Percentiles rank a stretch among this genome's conserved stretches.
These are phyloP conservation scores for Cryptosporidium sp. DNA, from an alignment of 169 alveolate genomes.

Conservation along the genomic window DNA sequence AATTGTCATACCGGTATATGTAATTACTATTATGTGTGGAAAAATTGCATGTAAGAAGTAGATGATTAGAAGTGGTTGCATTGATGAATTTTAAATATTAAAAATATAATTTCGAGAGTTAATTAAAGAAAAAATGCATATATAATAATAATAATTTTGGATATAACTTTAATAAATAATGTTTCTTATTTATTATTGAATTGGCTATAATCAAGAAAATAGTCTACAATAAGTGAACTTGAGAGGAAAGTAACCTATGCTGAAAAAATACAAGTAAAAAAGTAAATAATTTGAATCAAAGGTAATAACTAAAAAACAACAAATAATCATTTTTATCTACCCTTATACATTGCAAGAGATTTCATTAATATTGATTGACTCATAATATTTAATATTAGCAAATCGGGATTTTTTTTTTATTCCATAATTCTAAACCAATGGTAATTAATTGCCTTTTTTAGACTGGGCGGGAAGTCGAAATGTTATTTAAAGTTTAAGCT, in stretches of 20 bases:
- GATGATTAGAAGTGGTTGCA: not conserved
- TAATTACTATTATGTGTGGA: not conserved
- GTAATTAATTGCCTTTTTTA: not conserved
- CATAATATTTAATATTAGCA: too few species aligned
- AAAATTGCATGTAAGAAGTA: not conserved
- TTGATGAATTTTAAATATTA: not conserved
- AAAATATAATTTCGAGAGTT: not conserved
- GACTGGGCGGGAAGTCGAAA: constrained; percentile 15
- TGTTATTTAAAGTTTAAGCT: not conserved
- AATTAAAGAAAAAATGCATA: too few species aligned
- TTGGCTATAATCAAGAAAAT: not conserved
- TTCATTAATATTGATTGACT: too few species aligned
- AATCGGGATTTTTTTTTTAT: not conserved
- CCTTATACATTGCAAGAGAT: too few species aligned
- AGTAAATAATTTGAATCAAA: too few species aligned
- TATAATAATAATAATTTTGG: too few species aligned
- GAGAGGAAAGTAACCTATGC: not conserved
- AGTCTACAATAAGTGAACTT: not conserved
- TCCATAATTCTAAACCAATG: not conserved
- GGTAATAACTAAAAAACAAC: too few species aligned
- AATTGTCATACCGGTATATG: not conserved
- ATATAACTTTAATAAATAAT: too few species aligned
- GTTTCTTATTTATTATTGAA: too few species aligned
- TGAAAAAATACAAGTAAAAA: too few species aligned
- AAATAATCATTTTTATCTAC: too few species aligned